These are phyloP conservation scores for Ceratorhiza oryzae-sativae DNA, from an alignment of 1,284 basidiomycete species.

Conservation along the genomic window DNA sequence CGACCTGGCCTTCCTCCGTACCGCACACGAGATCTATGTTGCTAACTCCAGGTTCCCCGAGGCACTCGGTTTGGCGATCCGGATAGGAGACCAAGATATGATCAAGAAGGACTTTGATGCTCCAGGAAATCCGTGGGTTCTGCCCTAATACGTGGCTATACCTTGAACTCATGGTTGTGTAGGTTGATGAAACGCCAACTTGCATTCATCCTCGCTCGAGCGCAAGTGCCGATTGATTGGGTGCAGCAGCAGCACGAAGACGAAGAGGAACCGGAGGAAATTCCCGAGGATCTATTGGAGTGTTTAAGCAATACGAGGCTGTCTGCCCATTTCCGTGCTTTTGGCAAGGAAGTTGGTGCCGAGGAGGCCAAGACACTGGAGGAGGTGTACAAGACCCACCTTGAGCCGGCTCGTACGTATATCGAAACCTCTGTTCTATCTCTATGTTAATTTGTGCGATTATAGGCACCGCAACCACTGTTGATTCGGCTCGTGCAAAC, in stretches of 20 bases:
- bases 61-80: slow-evolving; percentile 87
- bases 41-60: slow-evolving; percentile 90
- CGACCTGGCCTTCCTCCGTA: slow-evolving; percentile 88
- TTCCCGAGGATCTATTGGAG: slow-evolving; percentile 84
- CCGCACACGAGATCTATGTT: slow-evolving; percentile 90
- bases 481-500: slow-evolving; percentile 95
- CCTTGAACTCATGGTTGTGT: slow-evolving; percentile 13
- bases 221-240: slow-evolving; percentile 93
- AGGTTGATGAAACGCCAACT: slow-evolving; percentile 96
- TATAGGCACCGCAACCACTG: slow-evolving; percentile 69
- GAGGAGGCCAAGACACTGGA: slow-evolving; percentile 90
- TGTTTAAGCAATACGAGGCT: slow-evolving; percentile 86
- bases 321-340: slow-evolving; percentile 86
- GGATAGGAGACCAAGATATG: slow-evolving; percentile 82
- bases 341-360: slow-evolving; percentile 95
- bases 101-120: slow-evolving; percentile 84
- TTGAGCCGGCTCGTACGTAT: slow-evolving; percentile 83
- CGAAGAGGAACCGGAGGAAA: slow-evolving; percentile 65
- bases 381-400: slow-evolving; percentile 97
- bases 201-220: slow-evolving; percentile 90
- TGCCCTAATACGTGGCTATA: neutral
- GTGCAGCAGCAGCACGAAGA: slow-evolving; percentile 69
- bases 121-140: slow-evolving; percentile 78
- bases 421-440: neutral
- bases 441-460: slow-evolving; percentile 8